A percentile compares a stretch with the other conserved stretches of the same genome.
Conservation (phyloP, 2,329 filamentous ascomycete genomes). For the Tolypocladium capitatum region DNA sequence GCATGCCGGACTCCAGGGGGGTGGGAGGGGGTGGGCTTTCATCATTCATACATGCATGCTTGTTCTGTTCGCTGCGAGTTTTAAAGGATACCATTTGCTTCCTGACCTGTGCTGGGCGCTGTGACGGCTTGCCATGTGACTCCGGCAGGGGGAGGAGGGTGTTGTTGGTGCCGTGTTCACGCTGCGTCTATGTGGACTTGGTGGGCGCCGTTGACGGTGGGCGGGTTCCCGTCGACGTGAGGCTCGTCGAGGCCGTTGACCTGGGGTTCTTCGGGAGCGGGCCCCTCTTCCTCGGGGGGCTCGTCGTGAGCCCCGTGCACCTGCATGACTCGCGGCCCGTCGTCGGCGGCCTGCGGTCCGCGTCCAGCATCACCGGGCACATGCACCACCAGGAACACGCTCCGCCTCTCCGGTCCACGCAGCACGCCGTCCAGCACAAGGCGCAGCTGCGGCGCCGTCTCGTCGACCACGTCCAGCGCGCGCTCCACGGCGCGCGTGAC, state of each 20-base stretch:
- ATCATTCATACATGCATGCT: background rate
- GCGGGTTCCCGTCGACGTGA: background rate
- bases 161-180: background rate
- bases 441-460: constrained; percentile 7
- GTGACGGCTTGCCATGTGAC: background rate
- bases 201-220: background rate
- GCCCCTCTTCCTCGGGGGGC: background rate
- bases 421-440: constrained; percentile 17
- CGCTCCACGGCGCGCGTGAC: background rate
- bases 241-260: background rate
- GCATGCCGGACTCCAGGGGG: background rate
- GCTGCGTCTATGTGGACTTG: background rate
- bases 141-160: background rate
- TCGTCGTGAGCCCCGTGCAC: background rate
- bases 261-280: background rate
- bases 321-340: background rate
- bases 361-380: constrained; percentile 1
- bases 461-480: background rate
- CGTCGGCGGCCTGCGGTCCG: background rate
- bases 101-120: background rate
- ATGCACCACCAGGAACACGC: constrained; percentile 13
- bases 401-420: constrained; percentile 11
- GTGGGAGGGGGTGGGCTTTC: background rate
- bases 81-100: background rate
- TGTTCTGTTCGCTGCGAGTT: background rate